These are phyloP conservation scores for Podospora bellae-mahoneyi DNA, from an alignment of 495 filamentous ascomycete genomes.

Conservation along the genomic window DNA sequence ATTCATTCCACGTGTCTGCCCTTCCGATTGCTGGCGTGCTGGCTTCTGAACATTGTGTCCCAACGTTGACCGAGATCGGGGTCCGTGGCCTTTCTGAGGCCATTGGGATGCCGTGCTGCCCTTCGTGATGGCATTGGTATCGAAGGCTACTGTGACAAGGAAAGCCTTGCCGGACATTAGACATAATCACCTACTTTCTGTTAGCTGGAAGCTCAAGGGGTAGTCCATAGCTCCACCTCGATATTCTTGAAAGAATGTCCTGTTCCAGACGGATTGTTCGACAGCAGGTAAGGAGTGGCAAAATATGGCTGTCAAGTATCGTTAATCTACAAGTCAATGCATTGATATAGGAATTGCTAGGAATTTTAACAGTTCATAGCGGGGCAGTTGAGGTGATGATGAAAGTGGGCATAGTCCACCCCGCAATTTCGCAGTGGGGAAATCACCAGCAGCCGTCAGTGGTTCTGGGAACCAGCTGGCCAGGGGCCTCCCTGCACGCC, in stretches of 20 bases:
- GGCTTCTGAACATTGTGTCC: background rate
- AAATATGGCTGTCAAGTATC: background rate
- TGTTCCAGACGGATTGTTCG: no score
- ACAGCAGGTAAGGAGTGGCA: background rate
- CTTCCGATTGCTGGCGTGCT: background rate
- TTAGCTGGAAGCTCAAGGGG: background rate
- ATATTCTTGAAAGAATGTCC: background rate
- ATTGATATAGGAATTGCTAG: background rate
- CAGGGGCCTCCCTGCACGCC: constrained; percentile 2
- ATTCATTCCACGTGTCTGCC: background rate
- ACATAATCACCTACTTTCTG: background rate
- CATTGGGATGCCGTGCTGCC: no score
- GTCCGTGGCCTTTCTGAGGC: background rate
- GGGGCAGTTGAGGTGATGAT: constrained; percentile 1
- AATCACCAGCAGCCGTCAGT: background rate
- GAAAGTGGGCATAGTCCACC: constrained; percentile 5
- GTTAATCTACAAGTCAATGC: background rate
- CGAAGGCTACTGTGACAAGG: background rate
- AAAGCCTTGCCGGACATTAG: background rate
- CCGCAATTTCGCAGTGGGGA: constrained; percentile 1
- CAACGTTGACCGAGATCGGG: background rate
- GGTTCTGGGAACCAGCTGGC: background rate
- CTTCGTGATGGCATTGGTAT: no score
- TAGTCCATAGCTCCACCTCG: background rate
- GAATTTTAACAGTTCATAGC: background rate